Conservation (phyloP, 495 filamentous ascomycete species). For the Lepraria neglecta region DNA sequence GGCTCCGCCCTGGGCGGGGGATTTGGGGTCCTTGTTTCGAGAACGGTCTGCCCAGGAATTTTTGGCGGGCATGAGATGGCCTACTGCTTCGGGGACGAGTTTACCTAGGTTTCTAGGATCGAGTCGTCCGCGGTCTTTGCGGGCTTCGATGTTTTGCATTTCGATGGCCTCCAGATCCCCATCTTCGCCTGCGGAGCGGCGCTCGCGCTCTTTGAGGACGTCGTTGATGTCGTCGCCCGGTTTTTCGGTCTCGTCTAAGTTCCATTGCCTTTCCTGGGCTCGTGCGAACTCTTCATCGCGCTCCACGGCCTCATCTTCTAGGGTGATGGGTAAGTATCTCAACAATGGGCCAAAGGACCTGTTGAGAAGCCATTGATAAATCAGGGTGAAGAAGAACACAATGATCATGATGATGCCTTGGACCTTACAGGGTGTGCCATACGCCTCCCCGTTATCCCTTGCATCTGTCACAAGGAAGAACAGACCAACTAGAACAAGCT, state of each 20-base stretch:
- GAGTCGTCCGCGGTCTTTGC: constrained; percentile 24
- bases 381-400: constrained; percentile 58
- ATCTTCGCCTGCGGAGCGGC: constrained; percentile 34
- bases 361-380: constrained; percentile 80
- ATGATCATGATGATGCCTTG: constrained; percentile 91
- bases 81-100: constrained; percentile 21
- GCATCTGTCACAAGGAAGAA: constrained; percentile 78
- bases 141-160: constrained; percentile 46
- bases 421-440: constrained; percentile 53
- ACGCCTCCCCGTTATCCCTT: constrained; percentile 38
- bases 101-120: constrained; percentile 23
- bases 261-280: constrained; percentile 59
- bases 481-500: constrained; percentile 80
- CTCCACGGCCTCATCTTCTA: constrained; percentile 88
- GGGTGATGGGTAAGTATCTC: constrained; percentile 84
- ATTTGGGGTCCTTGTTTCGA: constrained; percentile 18
- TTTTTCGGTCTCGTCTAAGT: constrained; percentile 45
- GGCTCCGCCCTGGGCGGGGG: background rate
- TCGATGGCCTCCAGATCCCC: constrained; percentile 53
- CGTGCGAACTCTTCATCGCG: constrained; percentile 83
- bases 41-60: constrained; percentile 33
- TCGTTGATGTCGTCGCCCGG: constrained; percentile 42
- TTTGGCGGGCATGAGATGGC: constrained; percentile 22
- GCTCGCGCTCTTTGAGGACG: constrained; percentile 39
- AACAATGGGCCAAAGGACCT: constrained; percentile 80